These are phyloP conservation scores for Capsicum rhomboideum DNA, from an alignment of 257 asterid genomes.

Conservation along the genomic window DNA sequence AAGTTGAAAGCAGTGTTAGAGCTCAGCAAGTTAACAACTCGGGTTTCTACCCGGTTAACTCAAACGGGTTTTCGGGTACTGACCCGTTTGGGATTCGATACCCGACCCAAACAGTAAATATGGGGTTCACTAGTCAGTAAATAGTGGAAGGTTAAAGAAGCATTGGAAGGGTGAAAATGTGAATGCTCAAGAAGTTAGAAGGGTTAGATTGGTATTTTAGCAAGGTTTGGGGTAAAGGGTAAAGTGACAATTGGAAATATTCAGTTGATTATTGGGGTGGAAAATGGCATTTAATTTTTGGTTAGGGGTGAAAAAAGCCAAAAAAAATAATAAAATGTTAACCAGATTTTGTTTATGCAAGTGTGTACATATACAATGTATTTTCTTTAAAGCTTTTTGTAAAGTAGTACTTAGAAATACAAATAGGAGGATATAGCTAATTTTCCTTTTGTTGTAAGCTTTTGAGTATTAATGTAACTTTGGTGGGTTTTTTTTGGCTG, in stretches of 20 bases:
- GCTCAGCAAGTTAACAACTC: slow-evolving; percentile 27
- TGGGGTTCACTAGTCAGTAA: slow-evolving; percentile 39
- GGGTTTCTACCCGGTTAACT: slow-evolving; percentile 11
- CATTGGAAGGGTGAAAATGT: slow-evolving; percentile 26
- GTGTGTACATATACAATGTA: neutral
- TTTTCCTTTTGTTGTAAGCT: neutral
- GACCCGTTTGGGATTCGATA: slow-evolving; percentile 50
- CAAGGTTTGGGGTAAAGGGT: neutral
- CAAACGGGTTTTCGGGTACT: slow-evolving; percentile 15
- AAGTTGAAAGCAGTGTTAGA: slow-evolving; percentile 37
- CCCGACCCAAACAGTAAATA: slow-evolving; percentile 33
- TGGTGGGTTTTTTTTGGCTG: neutral
- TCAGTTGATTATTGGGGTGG: neutral
- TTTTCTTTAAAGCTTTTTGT: neutral
- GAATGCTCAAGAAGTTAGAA: slow-evolving; percentile 1
- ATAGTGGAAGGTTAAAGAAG: too few relatives aligned
- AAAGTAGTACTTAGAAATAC: neutral
- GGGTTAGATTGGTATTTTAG: neutral
- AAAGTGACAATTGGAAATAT: neutral
- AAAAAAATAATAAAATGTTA: neutral
- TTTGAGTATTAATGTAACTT: neutral
- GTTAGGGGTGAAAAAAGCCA: neutral
- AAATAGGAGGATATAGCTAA: neutral
- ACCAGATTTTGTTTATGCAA: neutral
- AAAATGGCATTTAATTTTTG: neutral